Base-by-base conservation (phyloP, 345 rosid species). In the Ricinus communis region DNA sequence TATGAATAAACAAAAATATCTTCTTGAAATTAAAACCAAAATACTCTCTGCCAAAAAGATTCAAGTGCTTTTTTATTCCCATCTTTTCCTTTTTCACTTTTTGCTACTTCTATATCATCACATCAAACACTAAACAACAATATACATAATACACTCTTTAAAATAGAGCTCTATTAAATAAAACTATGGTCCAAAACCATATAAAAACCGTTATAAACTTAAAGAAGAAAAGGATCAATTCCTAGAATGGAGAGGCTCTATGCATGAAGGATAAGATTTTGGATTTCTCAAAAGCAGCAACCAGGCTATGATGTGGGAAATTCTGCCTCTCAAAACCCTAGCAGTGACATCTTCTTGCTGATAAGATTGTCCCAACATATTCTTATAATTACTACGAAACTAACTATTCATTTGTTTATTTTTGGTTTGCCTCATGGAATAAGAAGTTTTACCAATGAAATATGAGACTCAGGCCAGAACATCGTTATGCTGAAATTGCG, bases 241-340 rank as follows among this genome's bases (percentile, higher is more conserved):
- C n/a, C n/a, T n/a, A n/a, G n/a, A 43, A 28, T 36, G 45, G 1
- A 10, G 14, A 56, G 49, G 30, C 24, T 27, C 19, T 0, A 18
- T 60, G 66, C 72, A 27, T 62, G 68, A 59, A 60, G 71, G 56
- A 63, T 67, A 38, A 79, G 82, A 59, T 47, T 66, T 71, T 27
- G n/a, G 76, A 73, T 58, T n/a, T n/a, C 81, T 73, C 36, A 76
- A 82, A 79, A 73, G 76, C 74, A 73, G 58, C 79, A 76, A 70
- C 60, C 58, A 15, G 5, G 33, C 24, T 53, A 68, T 27, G 61
- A 28, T 56, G 40, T 25, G 49, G 65, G 74, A 73, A 76, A 73
- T 58, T 74, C 62, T 61, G 76, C 66, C 70, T 68, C 81, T 63
- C 0, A 36, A 62, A 82, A 61, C 80, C 79, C 77, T 41, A 77